Evolutionary conservation across 148 eudicot genomes (phyloP), one percentile per base, ranked within the genome.

Genomic region (Silene latifolia): DNA sequence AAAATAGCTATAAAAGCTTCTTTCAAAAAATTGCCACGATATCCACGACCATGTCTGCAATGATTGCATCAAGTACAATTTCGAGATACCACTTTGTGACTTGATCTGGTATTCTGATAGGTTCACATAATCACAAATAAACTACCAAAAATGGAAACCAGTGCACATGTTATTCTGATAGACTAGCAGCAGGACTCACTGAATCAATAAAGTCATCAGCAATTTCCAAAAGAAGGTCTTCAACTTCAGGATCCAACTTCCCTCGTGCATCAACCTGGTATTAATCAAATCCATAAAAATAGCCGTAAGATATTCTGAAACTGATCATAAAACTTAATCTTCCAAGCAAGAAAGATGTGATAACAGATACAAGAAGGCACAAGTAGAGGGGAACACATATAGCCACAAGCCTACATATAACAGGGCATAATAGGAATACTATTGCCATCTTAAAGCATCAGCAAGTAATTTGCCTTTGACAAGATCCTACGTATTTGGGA

Each of bases 171-270:
- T 21, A 35, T 58, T 32, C 57, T 60, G 51, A 44, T 73, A 66
- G 63, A 48, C 63, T 47, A 47, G 39, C 44, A 39, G 63, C 62
- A 77, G 76, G 78, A 79, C 97, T 89, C 74, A 93, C 98, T 27
- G 97, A 85, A 76, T 93, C 94, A 81, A 91, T 88, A 79, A 93
- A 93, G 80, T 93, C 87, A 82, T 93, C 98, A 29, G 96, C 98
- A 72, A 90, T 62, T 76, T 88, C 90, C 76, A 93, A 74, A 42
- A 93, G 87, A 59, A 93, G 81, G 72, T 88, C 96, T 85, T 93
- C 96, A 80, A 93, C 97, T 82, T 87, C 93, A 42, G 93, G 93
- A 81, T 88, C 97, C 78, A 93, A 69, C 79, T 75, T 88, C 73
- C 85, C 97, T 17, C 72, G 89, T 46, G 86, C 77, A 83, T 91